phyloP scores from a whole-genome alignment of 2,329 filamentous ascomycete species.

The Tolypocladium tropicale region DNA sequence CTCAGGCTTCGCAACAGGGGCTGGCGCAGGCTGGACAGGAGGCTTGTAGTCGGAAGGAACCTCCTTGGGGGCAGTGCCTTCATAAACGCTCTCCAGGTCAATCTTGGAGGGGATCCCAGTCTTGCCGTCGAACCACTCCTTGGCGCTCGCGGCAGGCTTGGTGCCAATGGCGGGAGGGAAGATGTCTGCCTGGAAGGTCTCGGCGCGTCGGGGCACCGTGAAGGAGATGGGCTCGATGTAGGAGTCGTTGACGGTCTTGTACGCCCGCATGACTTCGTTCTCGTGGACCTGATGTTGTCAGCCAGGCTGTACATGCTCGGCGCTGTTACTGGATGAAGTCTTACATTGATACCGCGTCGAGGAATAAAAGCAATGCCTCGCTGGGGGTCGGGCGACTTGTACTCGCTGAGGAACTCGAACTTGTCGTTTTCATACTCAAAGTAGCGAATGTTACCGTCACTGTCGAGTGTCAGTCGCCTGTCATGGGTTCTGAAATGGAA shows the following conservation, averaged over 20 bases:
- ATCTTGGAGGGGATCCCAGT: constrained; percentile 81
- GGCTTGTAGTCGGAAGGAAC: constrained; percentile 60
- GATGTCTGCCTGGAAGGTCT: constrained; percentile 95
- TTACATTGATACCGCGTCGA: constrained; percentile 83
- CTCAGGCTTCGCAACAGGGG: constrained; percentile 29
- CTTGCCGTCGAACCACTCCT: constrained; percentile 83
- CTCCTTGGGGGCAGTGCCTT: constrained; percentile 71
- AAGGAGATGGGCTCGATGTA: constrained; percentile 98
- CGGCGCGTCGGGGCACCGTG: constrained; percentile 85
- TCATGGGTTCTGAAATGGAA: not conserved
- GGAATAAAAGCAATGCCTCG: constrained; percentile 90
- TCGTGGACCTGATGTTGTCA: constrained; percentile 60
- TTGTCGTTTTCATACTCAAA: constrained; percentile 98
- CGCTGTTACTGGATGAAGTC: constrained; percentile 10
- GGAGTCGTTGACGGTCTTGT: constrained; percentile 90
- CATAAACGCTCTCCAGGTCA: constrained; percentile 84
- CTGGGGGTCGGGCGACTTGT: constrained; percentile 94
- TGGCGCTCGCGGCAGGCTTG: constrained; percentile 68
- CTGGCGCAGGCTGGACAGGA: constrained; percentile 31
- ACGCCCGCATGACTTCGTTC: constrained; percentile 90
- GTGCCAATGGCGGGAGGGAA: constrained; percentile 76
- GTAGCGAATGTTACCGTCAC: constrained; percentile 98
- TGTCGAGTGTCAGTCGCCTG: constrained; percentile 23
- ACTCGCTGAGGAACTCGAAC: constrained; percentile 93
- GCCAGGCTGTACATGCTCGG: not conserved